Percentiles rank a stretch among this genome's conserved stretches.
These are phyloP conservation scores for Xylaria sp. DNA, from an alignment of 2,329 filamentous ascomycete species.

Conservation along the genomic window DNA sequence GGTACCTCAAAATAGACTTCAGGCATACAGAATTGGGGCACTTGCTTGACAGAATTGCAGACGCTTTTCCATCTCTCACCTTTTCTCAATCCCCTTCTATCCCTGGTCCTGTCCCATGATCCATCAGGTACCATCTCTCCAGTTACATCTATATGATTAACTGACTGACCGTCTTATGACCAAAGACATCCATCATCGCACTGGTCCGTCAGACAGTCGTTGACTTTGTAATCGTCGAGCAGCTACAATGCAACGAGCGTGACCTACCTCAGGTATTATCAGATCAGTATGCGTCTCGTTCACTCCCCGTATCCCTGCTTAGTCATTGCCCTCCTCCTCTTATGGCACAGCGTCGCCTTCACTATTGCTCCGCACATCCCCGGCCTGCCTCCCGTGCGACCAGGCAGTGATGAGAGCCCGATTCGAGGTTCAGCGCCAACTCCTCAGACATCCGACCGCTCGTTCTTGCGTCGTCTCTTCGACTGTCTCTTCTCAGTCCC, in stretches of 20 bases:
- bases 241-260: conserved; percentile 4
- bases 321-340: conserved; percentile 9
- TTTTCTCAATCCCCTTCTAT: too few relatives aligned
- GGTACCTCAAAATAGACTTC: background rate
- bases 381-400: conserved; percentile 12
- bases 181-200: background rate
- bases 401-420: background rate
- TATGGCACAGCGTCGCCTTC: conserved; percentile 2
- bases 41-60: too few relatives aligned
- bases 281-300: conserved; percentile 13
- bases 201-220: too few relatives aligned
- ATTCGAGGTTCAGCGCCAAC: background rate
- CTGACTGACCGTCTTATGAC: background rate
- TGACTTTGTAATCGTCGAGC: conserved; percentile 1
- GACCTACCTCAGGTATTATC: background rate
- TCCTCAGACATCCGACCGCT: conserved; percentile 10
- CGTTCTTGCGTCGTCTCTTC: conserved; percentile 27
- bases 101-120: too few relatives aligned
- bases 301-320: background rate
- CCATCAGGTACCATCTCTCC: too few relatives aligned
- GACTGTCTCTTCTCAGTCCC: conserved; percentile 20
- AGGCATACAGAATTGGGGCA: too few relatives aligned
- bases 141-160: too few relatives aligned
- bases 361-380: conserved; percentile 15
- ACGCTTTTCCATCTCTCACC: too few relatives aligned